Percentiles rank a stretch among this genome's conserved stretches.
Conservation (phyloP, 176 grass and related monocot species). For the maize (Zea mays) region DNA sequence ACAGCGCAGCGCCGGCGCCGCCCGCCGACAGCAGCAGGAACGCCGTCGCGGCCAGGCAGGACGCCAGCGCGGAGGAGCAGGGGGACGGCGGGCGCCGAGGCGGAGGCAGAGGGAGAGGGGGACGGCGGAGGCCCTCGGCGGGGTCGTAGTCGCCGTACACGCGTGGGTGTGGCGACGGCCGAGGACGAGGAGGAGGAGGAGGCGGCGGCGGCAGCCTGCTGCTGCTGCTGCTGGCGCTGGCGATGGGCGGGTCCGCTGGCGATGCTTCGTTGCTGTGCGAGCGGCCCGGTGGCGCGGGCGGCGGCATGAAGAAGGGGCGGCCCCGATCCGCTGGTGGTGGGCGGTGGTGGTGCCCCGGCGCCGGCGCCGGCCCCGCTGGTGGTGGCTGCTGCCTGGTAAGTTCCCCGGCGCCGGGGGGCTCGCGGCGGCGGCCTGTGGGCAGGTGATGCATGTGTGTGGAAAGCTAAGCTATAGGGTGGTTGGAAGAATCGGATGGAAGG, state of each 20-base stretch:
- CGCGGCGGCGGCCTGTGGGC: not conserved
- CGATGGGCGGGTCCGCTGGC: not conserved
- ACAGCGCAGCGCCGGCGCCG: constrained; percentile 43
- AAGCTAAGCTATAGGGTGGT: not conserved
- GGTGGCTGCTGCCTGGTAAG: not conserved
- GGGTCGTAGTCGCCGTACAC: not conserved
- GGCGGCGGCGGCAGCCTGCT: not conserved
- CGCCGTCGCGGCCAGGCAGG: constrained; percentile 52
- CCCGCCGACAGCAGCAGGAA: constrained; percentile 56
- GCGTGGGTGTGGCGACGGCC: not conserved
- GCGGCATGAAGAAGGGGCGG: not conserved
- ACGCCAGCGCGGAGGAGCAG: constrained; percentile 46
- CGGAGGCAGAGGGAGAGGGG: not conserved
- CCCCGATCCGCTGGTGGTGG: not conserved
- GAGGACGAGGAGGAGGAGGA: not conserved
- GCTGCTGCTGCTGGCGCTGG: not conserved
- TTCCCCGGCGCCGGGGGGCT: not conserved
- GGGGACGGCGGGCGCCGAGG: not conserved
- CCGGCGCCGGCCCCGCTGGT: not conserved
- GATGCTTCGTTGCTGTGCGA: not conserved
- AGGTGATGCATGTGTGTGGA: constrained; percentile 1
- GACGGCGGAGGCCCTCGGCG: not conserved
- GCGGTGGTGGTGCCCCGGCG: not conserved
- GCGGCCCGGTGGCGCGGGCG: not conserved
- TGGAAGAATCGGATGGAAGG: not conserved